phyloP scores from a whole-genome alignment of 257 asterid genomes.

The Knoxia roxburghii region DNA sequence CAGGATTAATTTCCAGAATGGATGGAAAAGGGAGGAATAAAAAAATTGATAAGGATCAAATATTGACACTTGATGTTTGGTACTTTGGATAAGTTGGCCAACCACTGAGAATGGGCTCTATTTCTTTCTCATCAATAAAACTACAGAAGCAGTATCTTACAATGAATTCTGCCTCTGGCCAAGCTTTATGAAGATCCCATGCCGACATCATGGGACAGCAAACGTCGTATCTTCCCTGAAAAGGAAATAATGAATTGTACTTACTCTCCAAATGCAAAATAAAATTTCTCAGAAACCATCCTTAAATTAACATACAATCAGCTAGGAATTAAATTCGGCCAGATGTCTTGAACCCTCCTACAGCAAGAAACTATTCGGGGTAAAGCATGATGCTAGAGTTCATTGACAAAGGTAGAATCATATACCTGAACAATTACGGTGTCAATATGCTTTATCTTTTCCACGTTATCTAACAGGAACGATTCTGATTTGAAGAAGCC shows the following conservation, averaged over 20 bases:
- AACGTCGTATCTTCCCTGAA: conserved; percentile 93
- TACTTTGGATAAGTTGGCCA: not conserved
- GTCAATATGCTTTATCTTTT: conserved; percentile 75
- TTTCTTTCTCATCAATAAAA: conserved; percentile 1
- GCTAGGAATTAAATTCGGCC: not conserved
- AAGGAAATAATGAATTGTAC: not conserved
- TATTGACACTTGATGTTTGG: not conserved
- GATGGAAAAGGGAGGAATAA: not conserved
- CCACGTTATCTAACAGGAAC: conserved; percentile 75
- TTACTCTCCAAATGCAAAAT: not conserved
- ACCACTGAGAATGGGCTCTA: not conserved
- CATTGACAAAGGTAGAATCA: conserved; percentile 12
- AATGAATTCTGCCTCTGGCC: conserved; percentile 90
- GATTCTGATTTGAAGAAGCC: conserved; percentile 82
- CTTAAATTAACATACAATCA: not conserved
- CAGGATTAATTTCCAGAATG: not conserved
- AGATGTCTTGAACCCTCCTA: not conserved
- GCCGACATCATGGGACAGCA: conserved; percentile 98
- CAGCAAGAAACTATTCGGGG: not conserved
- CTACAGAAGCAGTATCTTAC: conserved; percentile 41
- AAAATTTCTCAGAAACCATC: not conserved
- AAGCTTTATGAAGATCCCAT: conserved; percentile 98
- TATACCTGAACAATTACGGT: conserved; percentile 85
- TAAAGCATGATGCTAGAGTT: conserved; percentile 3
- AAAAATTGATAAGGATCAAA: not conserved